Base-by-base conservation (phyloP, 805 yeast genomes). In the Saturnispora kantuleensis region DNA sequence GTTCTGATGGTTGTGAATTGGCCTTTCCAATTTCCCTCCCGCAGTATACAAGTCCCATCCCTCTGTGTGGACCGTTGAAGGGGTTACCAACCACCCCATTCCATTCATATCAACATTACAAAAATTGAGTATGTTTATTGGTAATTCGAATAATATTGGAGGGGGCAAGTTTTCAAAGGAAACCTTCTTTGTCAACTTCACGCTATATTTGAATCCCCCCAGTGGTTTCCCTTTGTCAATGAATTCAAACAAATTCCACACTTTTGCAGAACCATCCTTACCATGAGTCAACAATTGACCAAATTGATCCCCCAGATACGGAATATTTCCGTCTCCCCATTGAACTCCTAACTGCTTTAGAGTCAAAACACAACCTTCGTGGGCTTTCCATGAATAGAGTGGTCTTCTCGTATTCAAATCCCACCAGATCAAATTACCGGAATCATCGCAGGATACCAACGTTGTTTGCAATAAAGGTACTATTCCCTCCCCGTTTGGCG, bases 121-220 rank as follows among this genome's bases (percentile, higher is more conserved):
- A 58, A 81, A 86, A 53, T 84, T 85, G 50, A 86, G 63, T 4
- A 85, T 68, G 58, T 86, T 86, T 36, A 83, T 82, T 5, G 88
- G 88, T 51, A 82, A 67, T 13, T 73, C 69, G 48, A 71, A 68
- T 1, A 65, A 58, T 30, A 61, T 11, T 13, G 44, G 46, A 3
- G 54, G 54, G 4, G 21, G 11, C 1, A n/a, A 7, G 5, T 29
- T 21, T 10, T 18, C 39, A 39, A 38, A 46, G 18, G 17, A 12
- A 3, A 48, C 5, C 30, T 47, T 45, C 42, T 56, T 51, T 37
- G 52, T 55, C 35, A 62, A 41, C 3, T 40, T 10, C 28, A 41
- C 17, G 9, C 41, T 34, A 38, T 48, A 50, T 10, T 31, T 34
- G 35, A 46, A 50, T 8, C 46, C 51, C 10, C 33, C 36, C 3